Evolutionary conservation across 2,329 filamentous ascomycete genomes (phyloP).

Genomic region (Calonectria pseudoreteaudii): DNA sequence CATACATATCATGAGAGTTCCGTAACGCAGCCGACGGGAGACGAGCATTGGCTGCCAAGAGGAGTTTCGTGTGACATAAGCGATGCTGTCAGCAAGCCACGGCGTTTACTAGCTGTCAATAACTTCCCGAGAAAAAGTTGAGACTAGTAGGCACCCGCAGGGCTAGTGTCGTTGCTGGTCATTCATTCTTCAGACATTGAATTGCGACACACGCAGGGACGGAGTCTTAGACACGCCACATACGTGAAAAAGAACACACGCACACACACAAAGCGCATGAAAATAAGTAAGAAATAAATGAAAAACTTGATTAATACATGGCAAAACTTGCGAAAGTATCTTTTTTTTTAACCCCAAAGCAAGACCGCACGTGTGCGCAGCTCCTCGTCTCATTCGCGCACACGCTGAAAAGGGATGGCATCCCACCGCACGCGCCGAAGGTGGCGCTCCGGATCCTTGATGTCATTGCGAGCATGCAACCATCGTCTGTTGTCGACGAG

Average conservation of each 20-base stretch:
- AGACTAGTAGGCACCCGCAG: neutral
- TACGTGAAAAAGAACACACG: too few relatives aligned
- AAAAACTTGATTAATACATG: neutral
- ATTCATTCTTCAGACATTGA: neutral
- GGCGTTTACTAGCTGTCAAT: neutral
- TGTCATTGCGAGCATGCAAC: slow-evolving; percentile 48
- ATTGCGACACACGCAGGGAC: neutral
- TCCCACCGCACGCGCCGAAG: slow-evolving; percentile 51
- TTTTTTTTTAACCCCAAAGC: neutral
- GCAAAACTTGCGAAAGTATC: neutral
- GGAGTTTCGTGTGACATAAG: neutral
- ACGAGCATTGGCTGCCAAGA: neutral
- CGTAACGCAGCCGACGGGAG: neutral
- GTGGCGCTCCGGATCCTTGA: slow-evolving; percentile 49
- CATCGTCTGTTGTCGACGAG: slow-evolving; percentile 51
- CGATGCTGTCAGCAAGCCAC: neutral
- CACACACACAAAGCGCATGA: neutral
- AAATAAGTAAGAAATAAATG: neutral
- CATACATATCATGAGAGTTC: neutral
- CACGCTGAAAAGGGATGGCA: slow-evolving; percentile 40
- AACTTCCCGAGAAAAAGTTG: neutral
- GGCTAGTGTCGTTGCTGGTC: neutral
- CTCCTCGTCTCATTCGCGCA: neutral
- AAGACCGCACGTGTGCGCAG: neutral
- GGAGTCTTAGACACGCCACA: neutral